Conservation (phyloP, 179 eudicot genomes). For the Gypsophila paniculata region DNA sequence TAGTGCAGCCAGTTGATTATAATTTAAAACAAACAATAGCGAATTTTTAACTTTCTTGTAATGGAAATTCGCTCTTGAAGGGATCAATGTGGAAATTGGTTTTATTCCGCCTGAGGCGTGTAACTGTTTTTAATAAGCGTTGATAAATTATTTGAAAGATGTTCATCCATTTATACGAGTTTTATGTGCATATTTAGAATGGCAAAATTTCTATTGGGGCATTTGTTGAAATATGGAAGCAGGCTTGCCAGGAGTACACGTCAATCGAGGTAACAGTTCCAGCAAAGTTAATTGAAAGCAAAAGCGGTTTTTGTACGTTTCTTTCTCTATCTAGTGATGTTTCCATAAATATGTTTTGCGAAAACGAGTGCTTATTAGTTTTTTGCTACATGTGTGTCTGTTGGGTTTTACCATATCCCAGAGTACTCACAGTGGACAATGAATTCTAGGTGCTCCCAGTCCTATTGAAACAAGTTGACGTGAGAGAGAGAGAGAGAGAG, state of each 20-base stretch:
- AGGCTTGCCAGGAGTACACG: slow-evolving; percentile 5
- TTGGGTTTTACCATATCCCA: too few species aligned
- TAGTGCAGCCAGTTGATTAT: too few species aligned
- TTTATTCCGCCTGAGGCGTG: too few species aligned
- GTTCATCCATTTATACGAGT: not conserved
- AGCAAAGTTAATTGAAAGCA: not conserved
- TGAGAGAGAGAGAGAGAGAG: too few species aligned
- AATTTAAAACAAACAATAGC: too few species aligned
- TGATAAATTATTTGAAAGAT: not conserved
- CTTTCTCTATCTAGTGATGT: not conserved
- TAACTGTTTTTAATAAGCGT: too few species aligned
- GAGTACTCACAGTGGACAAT: too few species aligned
- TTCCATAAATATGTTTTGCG: not conserved
- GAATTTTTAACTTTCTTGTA: too few species aligned
- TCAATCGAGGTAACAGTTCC: not conserved
- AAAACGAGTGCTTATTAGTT: not conserved
- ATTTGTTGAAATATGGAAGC: not conserved
- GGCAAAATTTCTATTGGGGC: not conserved
- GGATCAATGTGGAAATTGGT: not conserved
- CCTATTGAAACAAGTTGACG: too few species aligned
- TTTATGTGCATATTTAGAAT: not conserved
- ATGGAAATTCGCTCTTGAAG: too few species aligned
- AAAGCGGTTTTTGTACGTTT: not conserved
- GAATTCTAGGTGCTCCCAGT: too few species aligned
- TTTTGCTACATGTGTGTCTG: not conserved